Base-by-base conservation (phyloP, 2,329 filamentous ascomycete genomes). In the Claviceps sp. region DNA sequence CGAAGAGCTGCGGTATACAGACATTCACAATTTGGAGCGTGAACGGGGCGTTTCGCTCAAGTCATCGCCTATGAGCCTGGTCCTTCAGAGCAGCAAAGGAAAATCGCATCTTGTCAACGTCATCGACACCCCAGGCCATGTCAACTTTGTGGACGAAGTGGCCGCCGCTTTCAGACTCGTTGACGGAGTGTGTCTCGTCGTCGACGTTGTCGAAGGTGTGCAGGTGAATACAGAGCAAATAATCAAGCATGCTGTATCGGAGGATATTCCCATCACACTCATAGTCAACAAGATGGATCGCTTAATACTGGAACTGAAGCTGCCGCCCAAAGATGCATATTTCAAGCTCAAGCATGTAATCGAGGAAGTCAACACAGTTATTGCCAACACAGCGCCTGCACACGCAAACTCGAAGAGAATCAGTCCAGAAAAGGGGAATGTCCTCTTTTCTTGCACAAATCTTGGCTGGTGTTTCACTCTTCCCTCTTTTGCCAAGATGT, bases 281-380 rank as follows among this genome's bases (percentile, higher is more conserved):
- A 82, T 98, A 52, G 78, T 98, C 70, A 98, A 97, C 77, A 98
- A 98, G 72, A 85, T 98, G 82, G 93, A 98, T 62, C 83, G 93
- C 24, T 72, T 98, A 54, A 95, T 98, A 56, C 70, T 98, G 46
- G 93, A 98, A 70, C 75, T 98, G 49, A 95, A 95, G 67, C 77
- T 98, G 14, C 93, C 93, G 2, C 93, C 93, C 2, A 88, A 84
- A 58, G 93, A 98, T 65, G 93, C 93, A 13, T 98, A 98, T 71
- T 97, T 96, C 76, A 98, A 98, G 75, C 75, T 98, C 51, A 97
- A 96, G 71, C 90, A 97, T 66, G 89, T 96, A n/a, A 82, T 98
- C 50, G 93, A 98, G 67, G 89, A 97, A 68, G 90, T 98, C 68
- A 98, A 98, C 70, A 95, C 89, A 1, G 74, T 93, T 59, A 97